Base-by-base conservation (phyloP, 2,329 filamentous ascomycete species). In the Scopulariopsis brevicaulis region DNA sequence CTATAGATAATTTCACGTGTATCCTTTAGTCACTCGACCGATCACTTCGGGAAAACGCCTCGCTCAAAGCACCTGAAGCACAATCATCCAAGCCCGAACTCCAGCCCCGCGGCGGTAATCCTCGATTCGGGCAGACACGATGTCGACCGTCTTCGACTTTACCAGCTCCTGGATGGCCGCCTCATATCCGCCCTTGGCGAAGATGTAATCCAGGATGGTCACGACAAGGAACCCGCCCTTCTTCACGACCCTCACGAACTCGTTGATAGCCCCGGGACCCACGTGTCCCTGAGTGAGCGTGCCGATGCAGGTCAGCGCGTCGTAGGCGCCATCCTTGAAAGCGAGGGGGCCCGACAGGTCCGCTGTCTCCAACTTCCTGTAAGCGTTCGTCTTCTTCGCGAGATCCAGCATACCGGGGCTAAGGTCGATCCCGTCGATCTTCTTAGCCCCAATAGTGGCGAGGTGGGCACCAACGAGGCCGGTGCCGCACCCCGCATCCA, bases 401-500 rank as follows among this genome's bases (percentile, higher is more conserved):
- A 79, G 66, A 3, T 73, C 71, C 5, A 83, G 73, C 80, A 82
- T 82, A 35, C 75, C 74, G 1, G 73, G 70, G 55, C 74, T 78
- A 18, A 81, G 67, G 61, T 83, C 80, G 28, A 80, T 65, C 28
- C 80, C 80, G 55, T 81, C 76, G 50, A 82, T 72, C n/a, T 70
- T 67, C 43, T 70, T 69, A 3, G 73, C 73, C 2, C 75, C 74
- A 35, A 70, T 64, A 43, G 71, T 66, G 24, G 72, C 69, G 4
- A 82, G 72, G 28, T 73, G 74, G 22, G 72, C 65, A 4, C 77
- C 79, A 12, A 80, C 78, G 10, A 80, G 72, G 0, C 79, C 79
- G 0, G 78, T 82, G 4, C 79, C 79, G 59, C 79, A 81, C n/a
- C 79, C 79, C 24, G 78, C 78, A 59, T 82, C 79, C 0, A 80